phyloP scores from a whole-genome alignment of 371 early-diverging fungal genomes.

The Massospora cicadina region DNA sequence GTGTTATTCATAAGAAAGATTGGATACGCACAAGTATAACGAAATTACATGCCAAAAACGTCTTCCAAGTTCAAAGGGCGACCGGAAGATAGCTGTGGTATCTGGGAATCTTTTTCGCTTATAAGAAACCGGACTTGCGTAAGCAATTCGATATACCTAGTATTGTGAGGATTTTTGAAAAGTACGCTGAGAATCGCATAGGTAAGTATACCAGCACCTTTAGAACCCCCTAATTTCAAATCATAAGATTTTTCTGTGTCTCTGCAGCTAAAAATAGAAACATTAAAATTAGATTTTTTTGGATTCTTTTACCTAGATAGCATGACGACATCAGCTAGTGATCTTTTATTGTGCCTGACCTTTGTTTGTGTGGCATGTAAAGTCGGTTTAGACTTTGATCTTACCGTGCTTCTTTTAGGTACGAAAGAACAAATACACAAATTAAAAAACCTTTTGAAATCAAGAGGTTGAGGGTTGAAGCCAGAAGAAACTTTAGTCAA shows the following conservation, averaged over 20 bases:
- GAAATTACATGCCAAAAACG: too few species aligned
- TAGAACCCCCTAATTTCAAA: constrained; percentile 33
- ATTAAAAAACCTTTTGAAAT: constrained; percentile 18
- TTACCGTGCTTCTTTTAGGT: constrained; percentile 24
- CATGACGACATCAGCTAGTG: constrained; percentile 63
- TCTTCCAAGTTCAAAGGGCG: constrained; percentile 35
- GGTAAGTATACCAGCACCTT: constrained; percentile 65
- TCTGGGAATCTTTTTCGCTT: constrained; percentile 36
- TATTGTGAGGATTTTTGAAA: constrained; percentile 9
- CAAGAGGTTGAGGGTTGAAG: neutral
- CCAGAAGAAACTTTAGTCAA: constrained; percentile 11
- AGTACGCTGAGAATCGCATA: constrained; percentile 10
- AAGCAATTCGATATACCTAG: constrained; percentile 41
- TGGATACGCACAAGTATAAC: too few species aligned
- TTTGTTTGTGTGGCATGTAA: constrained; percentile 13
- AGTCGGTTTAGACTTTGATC: constrained; percentile 31
- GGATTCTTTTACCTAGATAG: constrained; percentile 32
- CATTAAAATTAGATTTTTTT: constrained; percentile 20
- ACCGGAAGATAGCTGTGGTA: constrained; percentile 46
- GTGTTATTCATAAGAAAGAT: too few species aligned
- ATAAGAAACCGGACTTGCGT: constrained; percentile 30
- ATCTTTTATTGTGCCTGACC: constrained; percentile 14
- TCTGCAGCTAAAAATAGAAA: constrained; percentile 19
- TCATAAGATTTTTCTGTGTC: constrained; percentile 67
- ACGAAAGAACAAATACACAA: constrained; percentile 33